A percentile compares a stretch with the other conserved stretches of the same genome.
Conservation (phyloP, 306 rosid genomes). For the Vachellia collinsii region DNA sequence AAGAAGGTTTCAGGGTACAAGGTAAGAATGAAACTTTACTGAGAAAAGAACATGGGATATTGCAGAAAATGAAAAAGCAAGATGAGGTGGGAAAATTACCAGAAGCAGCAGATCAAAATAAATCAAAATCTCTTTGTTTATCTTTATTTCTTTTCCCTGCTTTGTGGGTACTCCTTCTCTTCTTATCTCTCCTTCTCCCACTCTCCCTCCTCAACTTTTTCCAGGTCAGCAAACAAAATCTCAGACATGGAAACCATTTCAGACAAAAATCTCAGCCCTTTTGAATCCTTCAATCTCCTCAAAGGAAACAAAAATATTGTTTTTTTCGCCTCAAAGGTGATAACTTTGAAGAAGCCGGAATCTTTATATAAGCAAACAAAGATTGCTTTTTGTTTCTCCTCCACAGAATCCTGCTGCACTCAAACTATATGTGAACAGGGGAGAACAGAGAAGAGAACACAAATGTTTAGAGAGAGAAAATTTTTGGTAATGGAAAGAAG, state of each 20-base stretch:
- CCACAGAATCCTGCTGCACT: conserved; percentile 34
- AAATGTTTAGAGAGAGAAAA: conserved; percentile 35
- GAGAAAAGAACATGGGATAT: background rate
- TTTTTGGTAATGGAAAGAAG: conserved; percentile 36
- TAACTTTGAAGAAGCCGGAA: conserved; percentile 49
- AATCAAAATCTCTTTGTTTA: conserved; percentile 32
- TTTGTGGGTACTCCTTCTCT: conserved; percentile 38
- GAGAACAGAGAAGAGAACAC: conserved; percentile 37
- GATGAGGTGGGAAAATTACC: conserved; percentile 45
- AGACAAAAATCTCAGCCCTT: conserved; percentile 37
- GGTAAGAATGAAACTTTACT: conserved; percentile 14
- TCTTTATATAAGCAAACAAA: conserved; percentile 39
- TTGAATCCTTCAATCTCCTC: conserved; percentile 31
- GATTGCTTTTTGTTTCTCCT: conserved; percentile 42
- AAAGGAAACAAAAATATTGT: background rate
- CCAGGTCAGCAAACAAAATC: conserved; percentile 55
- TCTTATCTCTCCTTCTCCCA: conserved; percentile 87
- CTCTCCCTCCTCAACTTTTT: conserved; percentile 78
- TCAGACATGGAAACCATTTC: conserved; percentile 82
- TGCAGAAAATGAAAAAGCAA: background rate
- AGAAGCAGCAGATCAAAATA: conserved; percentile 67
- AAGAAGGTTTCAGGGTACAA: conserved; percentile 27
- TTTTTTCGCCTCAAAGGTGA: background rate
- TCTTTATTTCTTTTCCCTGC: conserved; percentile 51
- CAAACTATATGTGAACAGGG: conserved; percentile 40